Conservation (phyloP, 1,284 basidiomycete genomes). For the Sporisorium sorghi region DNA sequence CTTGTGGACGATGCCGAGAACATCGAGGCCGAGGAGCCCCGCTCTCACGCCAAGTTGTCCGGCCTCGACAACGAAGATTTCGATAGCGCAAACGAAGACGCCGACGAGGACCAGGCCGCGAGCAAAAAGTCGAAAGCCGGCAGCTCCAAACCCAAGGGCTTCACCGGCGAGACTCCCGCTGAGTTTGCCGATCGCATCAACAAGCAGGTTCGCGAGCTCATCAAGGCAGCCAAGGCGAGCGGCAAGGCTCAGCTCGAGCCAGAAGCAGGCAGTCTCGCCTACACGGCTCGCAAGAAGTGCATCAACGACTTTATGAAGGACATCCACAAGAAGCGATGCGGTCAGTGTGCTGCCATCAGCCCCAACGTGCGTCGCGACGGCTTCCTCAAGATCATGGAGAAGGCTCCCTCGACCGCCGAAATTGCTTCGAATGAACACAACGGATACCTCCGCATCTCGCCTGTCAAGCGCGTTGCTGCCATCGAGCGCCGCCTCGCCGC, state of each 20-base stretch:
- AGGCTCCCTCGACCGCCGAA: slow-evolving; percentile 32
- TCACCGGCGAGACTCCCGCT: slow-evolving; percentile 68
- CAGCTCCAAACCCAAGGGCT: slow-evolving; percentile 26
- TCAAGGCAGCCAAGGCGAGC: slow-evolving; percentile 70
- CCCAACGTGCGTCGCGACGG: slow-evolving; percentile 94
- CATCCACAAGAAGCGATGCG: slow-evolving; percentile 77
- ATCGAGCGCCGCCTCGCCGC: slow-evolving; percentile 38
- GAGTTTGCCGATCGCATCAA: slow-evolving; percentile 63
- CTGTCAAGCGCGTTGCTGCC: slow-evolving; percentile 55
- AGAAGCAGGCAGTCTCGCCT: slow-evolving; percentile 78
- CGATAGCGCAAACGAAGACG: slow-evolving; percentile 47
- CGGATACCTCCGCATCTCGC: slow-evolving; percentile 46
- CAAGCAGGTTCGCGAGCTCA: slow-evolving; percentile 76
- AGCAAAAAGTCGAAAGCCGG: slow-evolving; percentile 67
- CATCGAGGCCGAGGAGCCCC: slow-evolving; percentile 70
- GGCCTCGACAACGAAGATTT: slow-evolving; percentile 31
- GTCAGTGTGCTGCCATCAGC: slow-evolving; percentile 82
- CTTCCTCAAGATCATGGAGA: slow-evolving; percentile 90
- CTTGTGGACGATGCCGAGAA: slow-evolving; percentile 84
- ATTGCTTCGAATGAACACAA: slow-evolving; percentile 43
- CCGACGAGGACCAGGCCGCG: slow-evolving; percentile 63
- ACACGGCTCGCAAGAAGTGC: slow-evolving; percentile 84
- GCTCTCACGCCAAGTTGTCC: slow-evolving; percentile 20
- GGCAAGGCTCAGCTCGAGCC: slow-evolving; percentile 70
- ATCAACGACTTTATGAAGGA: slow-evolving; percentile 85